These are phyloP conservation scores for Immersiella caudata DNA, from an alignment of 495 filamentous ascomycete species.

Conservation along the genomic window DNA sequence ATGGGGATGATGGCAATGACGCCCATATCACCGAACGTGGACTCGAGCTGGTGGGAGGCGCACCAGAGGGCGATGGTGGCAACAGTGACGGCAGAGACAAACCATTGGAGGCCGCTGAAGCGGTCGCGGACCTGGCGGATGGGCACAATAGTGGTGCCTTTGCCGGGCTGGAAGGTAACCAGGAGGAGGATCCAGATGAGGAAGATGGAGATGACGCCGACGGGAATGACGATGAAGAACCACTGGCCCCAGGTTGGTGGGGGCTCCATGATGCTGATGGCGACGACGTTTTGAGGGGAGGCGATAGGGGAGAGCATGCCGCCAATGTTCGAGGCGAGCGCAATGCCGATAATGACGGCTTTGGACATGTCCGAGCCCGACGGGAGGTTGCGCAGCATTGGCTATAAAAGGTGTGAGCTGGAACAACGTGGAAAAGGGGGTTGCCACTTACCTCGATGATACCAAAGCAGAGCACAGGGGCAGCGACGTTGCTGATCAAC, in stretches of 20 bases:
- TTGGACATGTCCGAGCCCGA: slow-evolving; percentile 89
- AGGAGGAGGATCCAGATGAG: slow-evolving; percentile 89
- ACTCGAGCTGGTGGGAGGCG: slow-evolving; percentile 82
- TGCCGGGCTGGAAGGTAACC: slow-evolving; percentile 78
- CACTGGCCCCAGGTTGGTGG: slow-evolving; percentile 88
- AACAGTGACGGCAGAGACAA: slow-evolving; percentile 84
- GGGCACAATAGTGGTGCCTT: slow-evolving; percentile 86
- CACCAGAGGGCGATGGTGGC: slow-evolving; percentile 92
- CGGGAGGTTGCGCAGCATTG: slow-evolving; percentile 89
- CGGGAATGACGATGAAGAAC: slow-evolving; percentile 94
- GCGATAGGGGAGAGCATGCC: slow-evolving; percentile 97
- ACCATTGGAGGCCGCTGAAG: slow-evolving; percentile 90
- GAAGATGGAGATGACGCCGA: slow-evolving; percentile 86
- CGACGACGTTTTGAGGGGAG: slow-evolving; percentile 95
- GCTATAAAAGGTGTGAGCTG: slow-evolving; percentile 50
- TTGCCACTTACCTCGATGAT: slow-evolving; percentile 73
- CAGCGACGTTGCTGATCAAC: slow-evolving; percentile 98
- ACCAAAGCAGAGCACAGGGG: slow-evolving; percentile 96
- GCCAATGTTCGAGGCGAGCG: slow-evolving; percentile 91
- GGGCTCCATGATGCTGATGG: slow-evolving; percentile 90
- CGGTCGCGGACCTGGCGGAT: slow-evolving; percentile 85
- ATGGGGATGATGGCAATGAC: slow-evolving; percentile 96
- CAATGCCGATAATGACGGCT: slow-evolving; percentile 94
- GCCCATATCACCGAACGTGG: slow-evolving; percentile 94
- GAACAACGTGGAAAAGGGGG: slow-evolving; percentile 18